Base-by-base conservation (phyloP, 2,329 filamentous ascomycete species). In the Aspergillus versicolor region DNA sequence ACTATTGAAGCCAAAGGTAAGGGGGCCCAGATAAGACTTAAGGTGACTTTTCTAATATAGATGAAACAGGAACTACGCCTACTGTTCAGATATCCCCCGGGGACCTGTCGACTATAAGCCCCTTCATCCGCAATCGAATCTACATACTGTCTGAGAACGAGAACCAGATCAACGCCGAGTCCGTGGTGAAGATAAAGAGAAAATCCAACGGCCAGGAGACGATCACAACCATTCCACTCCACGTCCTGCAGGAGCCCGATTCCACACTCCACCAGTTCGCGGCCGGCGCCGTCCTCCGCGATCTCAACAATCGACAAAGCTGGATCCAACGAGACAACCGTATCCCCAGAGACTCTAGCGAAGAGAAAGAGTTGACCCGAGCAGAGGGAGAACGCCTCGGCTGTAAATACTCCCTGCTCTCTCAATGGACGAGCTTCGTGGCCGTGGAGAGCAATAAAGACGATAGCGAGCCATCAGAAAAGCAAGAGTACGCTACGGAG, bases 341-440 rank as follows among this genome's bases (percentile, higher is more conserved):
- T 1, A 2, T 6, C 5, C 8, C 24, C n/a, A 5, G 0, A 38
- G 2, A 15, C 2, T 13, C 11, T 4, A 8, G 1, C n/a, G 6
- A 22, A 5, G 13, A 22, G 15, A 5, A 37, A 11, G 45, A 48
- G 15, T 9, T 22, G 30, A 24, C 19, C 11, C n/a, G 17, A 13
- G 9, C 21, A 19, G 45, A 48, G 5, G 45, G 45, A 21, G 45
- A 48, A 32, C 45, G 45, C 5, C 32, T 48, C 4, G 45, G 45
- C 0, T 48, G 45, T 5, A n/a, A 34, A 15, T 22, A 48, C 32
- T 37, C 45, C 27, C 45, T 48, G 0, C 30, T 48, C 17, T 48
- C 45, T 3, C 37, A 38, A 22, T 48, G 45, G 45, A 48, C 45
- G 32, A 48, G 45, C 12, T 48, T 48, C 15, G 32, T 48, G 13